Evolutionary conservation across 2,329 filamentous ascomycete species (phyloP).

Genomic region (Microdochium trichocladiopsis): DNA sequence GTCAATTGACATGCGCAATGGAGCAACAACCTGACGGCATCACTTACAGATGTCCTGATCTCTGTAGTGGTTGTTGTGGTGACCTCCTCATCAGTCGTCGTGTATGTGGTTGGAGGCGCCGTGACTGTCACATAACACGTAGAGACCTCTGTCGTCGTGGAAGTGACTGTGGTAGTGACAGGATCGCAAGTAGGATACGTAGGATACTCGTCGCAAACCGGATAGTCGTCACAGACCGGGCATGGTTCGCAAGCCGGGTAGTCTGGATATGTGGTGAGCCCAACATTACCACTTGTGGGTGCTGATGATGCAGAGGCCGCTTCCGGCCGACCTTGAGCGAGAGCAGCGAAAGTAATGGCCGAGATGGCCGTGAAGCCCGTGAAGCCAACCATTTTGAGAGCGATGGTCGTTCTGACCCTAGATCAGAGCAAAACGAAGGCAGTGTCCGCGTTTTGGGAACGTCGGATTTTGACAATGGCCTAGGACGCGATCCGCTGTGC

Average conservation of each 20-base stretch:
- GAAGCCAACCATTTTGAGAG: conserved; percentile 13
- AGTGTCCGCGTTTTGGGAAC: not conserved
- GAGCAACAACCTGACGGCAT: not conserved
- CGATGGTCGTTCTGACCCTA: not conserved
- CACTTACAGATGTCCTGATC: conserved; percentile 3
- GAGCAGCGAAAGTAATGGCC: conserved; percentile 11
- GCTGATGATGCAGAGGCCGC: not conserved
- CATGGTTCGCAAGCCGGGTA: too few relatives aligned
- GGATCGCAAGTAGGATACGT: too few relatives aligned
- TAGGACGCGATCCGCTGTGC: not conserved
- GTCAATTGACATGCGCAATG: not conserved
- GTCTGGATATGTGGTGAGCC: not conserved
- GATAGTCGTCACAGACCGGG: not conserved
- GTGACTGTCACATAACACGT: conserved; percentile 8
- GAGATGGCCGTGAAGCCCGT: conserved; percentile 11
- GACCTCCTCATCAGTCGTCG: conserved; percentile 1
- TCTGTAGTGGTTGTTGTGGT: conserved; percentile 7
- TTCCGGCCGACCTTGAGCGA: conserved; percentile 3
- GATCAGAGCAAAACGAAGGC: not conserved
- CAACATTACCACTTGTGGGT: not conserved
- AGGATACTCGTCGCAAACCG: not conserved
- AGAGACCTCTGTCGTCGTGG: conserved; percentile 1
- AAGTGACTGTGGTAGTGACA: not conserved
- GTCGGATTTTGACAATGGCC: not conserved
- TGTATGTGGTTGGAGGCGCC: conserved; percentile 3